Conservation (phyloP, 73 alveolate genomes). For the Tetrahymena borealis region DNA sequence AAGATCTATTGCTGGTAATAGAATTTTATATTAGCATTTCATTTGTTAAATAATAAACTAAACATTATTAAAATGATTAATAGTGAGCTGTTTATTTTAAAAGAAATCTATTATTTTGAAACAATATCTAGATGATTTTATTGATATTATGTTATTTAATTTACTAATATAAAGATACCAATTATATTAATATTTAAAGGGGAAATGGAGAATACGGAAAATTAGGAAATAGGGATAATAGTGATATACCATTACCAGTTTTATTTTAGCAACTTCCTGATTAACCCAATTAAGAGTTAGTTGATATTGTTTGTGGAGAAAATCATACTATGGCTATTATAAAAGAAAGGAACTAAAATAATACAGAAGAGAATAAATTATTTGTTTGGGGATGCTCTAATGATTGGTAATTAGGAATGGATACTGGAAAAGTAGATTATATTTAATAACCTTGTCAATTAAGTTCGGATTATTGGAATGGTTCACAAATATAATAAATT, state of each 20-base stretch:
- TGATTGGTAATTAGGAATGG: neutral
- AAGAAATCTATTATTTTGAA: too few relatives aligned
- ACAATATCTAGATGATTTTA: neutral
- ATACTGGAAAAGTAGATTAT: neutral
- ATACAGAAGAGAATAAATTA: neutral
- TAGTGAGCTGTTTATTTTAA: too few relatives aligned
- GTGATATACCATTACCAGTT: neutral
- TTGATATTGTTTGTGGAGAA: neutral
- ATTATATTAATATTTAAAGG: neutral
- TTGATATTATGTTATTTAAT: neutral
- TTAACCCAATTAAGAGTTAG: neutral
- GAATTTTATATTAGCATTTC: neutral
- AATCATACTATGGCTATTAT: neutral
- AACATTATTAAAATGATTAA: too few relatives aligned
- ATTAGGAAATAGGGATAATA: neutral
- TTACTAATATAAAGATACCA: neutral
- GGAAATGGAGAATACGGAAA: neutral
- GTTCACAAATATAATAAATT: neutral
- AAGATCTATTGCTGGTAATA: neutral
- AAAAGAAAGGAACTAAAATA: neutral
- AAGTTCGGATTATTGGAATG: neutral
- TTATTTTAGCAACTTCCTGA: neutral
- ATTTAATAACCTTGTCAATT: neutral
- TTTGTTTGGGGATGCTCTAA: neutral
- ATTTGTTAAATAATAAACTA: neutral